Percentiles rank a stretch among this genome's conserved stretches.
These are phyloP conservation scores for Brassica cretica DNA, from an alignment of 345 rosid species.

Conservation along the genomic window DNA sequence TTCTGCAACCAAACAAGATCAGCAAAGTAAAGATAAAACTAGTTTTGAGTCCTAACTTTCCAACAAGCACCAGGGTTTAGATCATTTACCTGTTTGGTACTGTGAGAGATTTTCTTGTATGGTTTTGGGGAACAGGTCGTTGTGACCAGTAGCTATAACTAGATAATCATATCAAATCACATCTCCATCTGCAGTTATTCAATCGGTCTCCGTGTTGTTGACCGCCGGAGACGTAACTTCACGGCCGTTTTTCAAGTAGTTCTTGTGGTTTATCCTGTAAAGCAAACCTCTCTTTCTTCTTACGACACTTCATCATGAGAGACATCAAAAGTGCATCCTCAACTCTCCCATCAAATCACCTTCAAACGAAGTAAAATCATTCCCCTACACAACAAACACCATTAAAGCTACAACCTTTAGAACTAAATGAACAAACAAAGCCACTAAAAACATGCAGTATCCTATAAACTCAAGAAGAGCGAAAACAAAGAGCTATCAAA, in stretches of 20 bases:
- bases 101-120: too few relatives aligned
- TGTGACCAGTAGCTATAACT: constrained; percentile 80
- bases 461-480: not conserved
- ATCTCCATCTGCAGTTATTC: constrained; percentile 52
- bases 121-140: constrained; percentile 48
- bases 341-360: constrained; percentile 74
- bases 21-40: too few relatives aligned
- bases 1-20: too few relatives aligned
- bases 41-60: too few relatives aligned
- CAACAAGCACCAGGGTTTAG: too few relatives aligned
- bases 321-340: constrained; percentile 67
- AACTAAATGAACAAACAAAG: not conserved
- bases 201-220: constrained; percentile 58
- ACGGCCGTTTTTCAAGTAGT: too few relatives aligned
- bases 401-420: not conserved
- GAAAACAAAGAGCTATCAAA: not conserved
- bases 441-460: not conserved
- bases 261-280: too few relatives aligned
- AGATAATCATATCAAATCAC: constrained; percentile 65
- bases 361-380: constrained; percentile 38
- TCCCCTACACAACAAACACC: constrained; percentile 40
- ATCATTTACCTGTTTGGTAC: too few relatives aligned
- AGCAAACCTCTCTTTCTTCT: too few relatives aligned
- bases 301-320: too few relatives aligned
- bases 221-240: constrained; percentile 20